These are phyloP conservation scores for Pythium grandisporangium DNA, from an alignment of 352 stramenopile genomes.

Conservation along the genomic window DNA sequence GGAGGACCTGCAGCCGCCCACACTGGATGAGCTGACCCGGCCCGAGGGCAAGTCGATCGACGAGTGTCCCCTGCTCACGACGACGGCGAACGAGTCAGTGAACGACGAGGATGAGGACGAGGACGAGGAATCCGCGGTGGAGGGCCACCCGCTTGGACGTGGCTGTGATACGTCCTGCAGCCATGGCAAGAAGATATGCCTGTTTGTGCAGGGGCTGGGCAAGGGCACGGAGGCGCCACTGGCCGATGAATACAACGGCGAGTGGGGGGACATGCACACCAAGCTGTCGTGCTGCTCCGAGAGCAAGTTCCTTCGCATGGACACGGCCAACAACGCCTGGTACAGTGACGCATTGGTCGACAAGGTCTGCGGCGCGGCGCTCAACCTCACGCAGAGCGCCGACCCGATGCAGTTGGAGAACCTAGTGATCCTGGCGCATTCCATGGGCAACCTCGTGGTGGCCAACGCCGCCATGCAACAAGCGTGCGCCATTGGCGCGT, in stretches of 20 bases:
- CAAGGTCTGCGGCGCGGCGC: slow-evolving; percentile 13
- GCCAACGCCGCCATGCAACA: slow-evolving; percentile 13
- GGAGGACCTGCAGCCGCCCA: neutral
- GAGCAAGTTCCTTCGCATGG: slow-evolving; percentile 19
- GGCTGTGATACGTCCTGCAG: slow-evolving; percentile 8
- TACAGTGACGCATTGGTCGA: slow-evolving; percentile 8
- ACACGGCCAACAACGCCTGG: slow-evolving; percentile 18
- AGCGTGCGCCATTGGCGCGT: slow-evolving; percentile 14
- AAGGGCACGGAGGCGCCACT: neutral
- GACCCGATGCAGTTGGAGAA: slow-evolving; percentile 13
- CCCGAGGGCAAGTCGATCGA: neutral
- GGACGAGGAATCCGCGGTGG: neutral
- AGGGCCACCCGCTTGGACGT: slow-evolving; percentile 1
- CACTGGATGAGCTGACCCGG: neutral
- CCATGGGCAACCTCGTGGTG: slow-evolving; percentile 37
- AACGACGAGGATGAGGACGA: too few relatives aligned
- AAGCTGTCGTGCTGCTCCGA: slow-evolving; percentile 18
- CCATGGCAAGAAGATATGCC: slow-evolving; percentile 13
- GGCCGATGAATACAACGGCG: slow-evolving; percentile 6
- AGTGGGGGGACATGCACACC: slow-evolving; percentile 18
- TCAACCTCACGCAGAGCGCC: neutral
- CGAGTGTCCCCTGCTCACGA: too few relatives aligned
- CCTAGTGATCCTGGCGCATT: slow-evolving; percentile 28
- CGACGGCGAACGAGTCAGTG: too few relatives aligned
- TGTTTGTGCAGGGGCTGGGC: slow-evolving; percentile 26